phyloP scores from a whole-genome alignment of 2,329 filamentous ascomycete genomes.

The Onygenales sp. region DNA sequence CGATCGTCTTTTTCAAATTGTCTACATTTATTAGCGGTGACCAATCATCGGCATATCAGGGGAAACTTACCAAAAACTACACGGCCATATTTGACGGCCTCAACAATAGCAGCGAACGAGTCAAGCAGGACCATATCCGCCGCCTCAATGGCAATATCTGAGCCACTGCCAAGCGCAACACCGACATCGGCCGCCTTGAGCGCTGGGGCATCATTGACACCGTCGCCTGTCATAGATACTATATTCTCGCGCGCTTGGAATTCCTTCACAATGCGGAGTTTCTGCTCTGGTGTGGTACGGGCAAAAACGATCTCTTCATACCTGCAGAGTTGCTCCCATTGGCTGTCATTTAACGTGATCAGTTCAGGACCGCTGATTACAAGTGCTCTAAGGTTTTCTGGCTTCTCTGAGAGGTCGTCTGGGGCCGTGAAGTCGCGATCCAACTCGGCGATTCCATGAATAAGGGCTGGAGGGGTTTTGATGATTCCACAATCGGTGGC shows the following conservation, averaged over 20 bases:
- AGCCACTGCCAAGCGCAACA: constrained; percentile 49
- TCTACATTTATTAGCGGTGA: constrained; percentile 31
- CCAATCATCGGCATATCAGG: background rate
- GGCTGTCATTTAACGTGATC: constrained; percentile 52
- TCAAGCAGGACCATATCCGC: constrained; percentile 57
- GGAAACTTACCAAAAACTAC: constrained; percentile 49
- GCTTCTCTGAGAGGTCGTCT: constrained; percentile 13
- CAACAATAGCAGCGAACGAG: constrained; percentile 61
- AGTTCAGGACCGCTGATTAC: constrained; percentile 59
- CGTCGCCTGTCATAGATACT: constrained; percentile 44
- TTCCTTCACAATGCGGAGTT: constrained; percentile 68
- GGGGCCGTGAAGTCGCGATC: constrained; percentile 20
- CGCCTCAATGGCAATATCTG: constrained; percentile 53
- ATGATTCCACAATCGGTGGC: constrained; percentile 64
- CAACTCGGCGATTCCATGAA: constrained; percentile 49
- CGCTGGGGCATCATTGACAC: constrained; percentile 43
- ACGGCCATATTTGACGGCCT: constrained; percentile 62
- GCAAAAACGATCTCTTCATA: constrained; percentile 71
- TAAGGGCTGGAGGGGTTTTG: constrained; percentile 37
- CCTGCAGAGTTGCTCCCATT: constrained; percentile 56
- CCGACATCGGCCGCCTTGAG: constrained; percentile 51
- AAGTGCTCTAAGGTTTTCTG: constrained; percentile 38
- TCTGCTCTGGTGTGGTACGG: constrained; percentile 67
- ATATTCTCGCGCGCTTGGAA: constrained; percentile 54
- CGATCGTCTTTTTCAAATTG: constrained; percentile 67